Conservation (phyloP, 305 asterid genomes). For the Fraxinus greggii region DNA sequence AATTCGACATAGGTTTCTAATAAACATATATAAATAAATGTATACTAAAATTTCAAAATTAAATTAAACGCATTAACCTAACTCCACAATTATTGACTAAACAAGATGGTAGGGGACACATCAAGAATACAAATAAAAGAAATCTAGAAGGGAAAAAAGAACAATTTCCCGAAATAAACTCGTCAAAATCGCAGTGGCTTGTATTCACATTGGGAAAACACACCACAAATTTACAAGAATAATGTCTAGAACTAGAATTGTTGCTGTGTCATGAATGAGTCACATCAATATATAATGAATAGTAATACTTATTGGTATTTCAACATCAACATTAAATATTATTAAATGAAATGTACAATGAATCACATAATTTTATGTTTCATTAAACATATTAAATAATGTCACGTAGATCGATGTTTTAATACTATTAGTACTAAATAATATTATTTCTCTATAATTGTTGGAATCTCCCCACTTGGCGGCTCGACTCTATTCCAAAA, state of each 20-base stretch:
- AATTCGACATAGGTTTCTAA: too few species aligned
- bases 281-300: neutral
- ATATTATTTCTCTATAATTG: neutral
- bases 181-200: constrained; percentile 6
- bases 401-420: too few species aligned
- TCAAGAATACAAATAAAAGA: too few species aligned
- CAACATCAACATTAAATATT: too few species aligned
- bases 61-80: neutral
- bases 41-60: neutral
- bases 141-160: too few species aligned
- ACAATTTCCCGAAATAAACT: neutral
- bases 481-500: neutral
- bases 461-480: constrained; percentile 17
- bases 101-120: too few species aligned
- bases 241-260: constrained; percentile 17
- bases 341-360: too few species aligned
- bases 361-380: too few species aligned
- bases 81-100: neutral
- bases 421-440: too few species aligned
- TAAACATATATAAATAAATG: neutral
- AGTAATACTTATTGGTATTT: too few species aligned
- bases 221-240: constrained; percentile 26
- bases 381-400: too few species aligned
- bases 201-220: neutral
- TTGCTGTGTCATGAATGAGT: constrained; percentile 53